Conservation (phyloP, 345 rosid species). For the Salix arbutifolia region DNA sequence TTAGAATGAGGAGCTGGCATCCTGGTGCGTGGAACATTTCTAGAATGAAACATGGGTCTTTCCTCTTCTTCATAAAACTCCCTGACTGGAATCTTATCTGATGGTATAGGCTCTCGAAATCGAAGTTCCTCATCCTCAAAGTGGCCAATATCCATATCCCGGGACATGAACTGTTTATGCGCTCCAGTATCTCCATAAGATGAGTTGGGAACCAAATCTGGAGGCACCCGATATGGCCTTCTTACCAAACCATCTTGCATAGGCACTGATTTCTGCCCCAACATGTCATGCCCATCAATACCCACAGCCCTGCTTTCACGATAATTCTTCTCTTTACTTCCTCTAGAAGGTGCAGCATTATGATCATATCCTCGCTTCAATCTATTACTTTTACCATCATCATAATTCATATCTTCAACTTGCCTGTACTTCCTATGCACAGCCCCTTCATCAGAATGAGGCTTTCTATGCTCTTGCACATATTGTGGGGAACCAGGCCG, state of each 20-base stretch:
- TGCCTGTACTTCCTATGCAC: constrained; percentile 24
- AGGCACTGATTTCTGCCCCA: constrained; percentile 30
- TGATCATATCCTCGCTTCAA: constrained; percentile 32
- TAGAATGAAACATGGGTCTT: constrained; percentile 28
- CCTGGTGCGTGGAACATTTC: constrained; percentile 28
- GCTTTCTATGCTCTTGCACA: constrained; percentile 23
- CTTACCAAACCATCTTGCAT: constrained; percentile 32
- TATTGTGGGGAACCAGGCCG: constrained; percentile 25
- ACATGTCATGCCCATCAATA: constrained; percentile 20
- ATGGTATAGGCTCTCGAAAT: constrained; percentile 30
- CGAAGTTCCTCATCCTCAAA: constrained; percentile 31
- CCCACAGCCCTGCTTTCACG: constrained; percentile 25
- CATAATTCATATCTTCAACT: constrained; percentile 23
- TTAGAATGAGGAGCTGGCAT: constrained; percentile 29
- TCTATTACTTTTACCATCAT: constrained; percentile 26
- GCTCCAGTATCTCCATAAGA: constrained; percentile 34
- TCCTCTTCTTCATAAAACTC: constrained; percentile 36
- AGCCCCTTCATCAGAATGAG: constrained; percentile 23
- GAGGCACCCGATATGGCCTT: constrained; percentile 28
- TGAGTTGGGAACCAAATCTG: constrained; percentile 26
- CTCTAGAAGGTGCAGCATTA: constrained; percentile 26
- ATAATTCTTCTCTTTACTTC: constrained; percentile 31
- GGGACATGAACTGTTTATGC: constrained; percentile 18
- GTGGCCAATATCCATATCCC: constrained; percentile 19
- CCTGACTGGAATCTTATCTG: constrained; percentile 21